These are phyloP conservation scores for Paspalum notatum DNA, from an alignment of 176 grass and related monocot species.

Conservation along the genomic window DNA sequence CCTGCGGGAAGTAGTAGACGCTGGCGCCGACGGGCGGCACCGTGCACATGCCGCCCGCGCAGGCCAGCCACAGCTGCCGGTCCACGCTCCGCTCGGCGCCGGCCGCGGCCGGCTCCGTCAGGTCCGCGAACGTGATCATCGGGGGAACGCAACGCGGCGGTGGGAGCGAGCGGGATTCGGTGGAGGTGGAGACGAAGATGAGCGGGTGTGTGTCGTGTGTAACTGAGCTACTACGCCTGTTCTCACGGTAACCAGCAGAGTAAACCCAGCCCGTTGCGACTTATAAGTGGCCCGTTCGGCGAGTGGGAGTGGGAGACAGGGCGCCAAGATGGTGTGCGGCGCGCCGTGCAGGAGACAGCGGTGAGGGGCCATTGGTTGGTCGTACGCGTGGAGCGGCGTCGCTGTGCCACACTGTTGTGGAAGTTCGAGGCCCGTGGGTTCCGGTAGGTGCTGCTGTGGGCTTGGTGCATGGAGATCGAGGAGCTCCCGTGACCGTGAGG, in stretches of 20 bases:
- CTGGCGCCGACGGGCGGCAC: slow-evolving; percentile 70
- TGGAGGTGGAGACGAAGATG: slow-evolving; percentile 6
- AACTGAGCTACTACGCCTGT: slow-evolving; percentile 2
- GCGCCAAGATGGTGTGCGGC: background rate
- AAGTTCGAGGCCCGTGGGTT: background rate
- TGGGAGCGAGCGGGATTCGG: background rate
- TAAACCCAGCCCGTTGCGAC: slow-evolving; percentile 8
- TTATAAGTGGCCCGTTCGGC: slow-evolving; percentile 43
- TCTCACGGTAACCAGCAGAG: slow-evolving; percentile 30
- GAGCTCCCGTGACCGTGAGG: slow-evolving; percentile 15
- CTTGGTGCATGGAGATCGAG: background rate
- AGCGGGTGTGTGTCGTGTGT: slow-evolving; percentile 1
- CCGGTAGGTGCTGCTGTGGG: background rate
- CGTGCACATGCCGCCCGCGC: slow-evolving; percentile 89
- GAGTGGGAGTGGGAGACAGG: slow-evolving; percentile 17
- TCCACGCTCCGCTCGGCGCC: slow-evolving; percentile 67
- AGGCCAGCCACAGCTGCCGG: slow-evolving; percentile 90
- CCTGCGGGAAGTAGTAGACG: slow-evolving; percentile 98
- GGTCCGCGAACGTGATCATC: slow-evolving; percentile 80
- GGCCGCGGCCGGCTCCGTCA: slow-evolving; percentile 53
- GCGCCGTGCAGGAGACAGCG: background rate
- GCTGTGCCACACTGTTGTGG: background rate
- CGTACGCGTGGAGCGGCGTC: background rate
- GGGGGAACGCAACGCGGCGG: background rate
- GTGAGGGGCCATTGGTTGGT: background rate